Base-by-base conservation (phyloP, 352 stramenopile species). In the Pythium periplocum region DNA sequence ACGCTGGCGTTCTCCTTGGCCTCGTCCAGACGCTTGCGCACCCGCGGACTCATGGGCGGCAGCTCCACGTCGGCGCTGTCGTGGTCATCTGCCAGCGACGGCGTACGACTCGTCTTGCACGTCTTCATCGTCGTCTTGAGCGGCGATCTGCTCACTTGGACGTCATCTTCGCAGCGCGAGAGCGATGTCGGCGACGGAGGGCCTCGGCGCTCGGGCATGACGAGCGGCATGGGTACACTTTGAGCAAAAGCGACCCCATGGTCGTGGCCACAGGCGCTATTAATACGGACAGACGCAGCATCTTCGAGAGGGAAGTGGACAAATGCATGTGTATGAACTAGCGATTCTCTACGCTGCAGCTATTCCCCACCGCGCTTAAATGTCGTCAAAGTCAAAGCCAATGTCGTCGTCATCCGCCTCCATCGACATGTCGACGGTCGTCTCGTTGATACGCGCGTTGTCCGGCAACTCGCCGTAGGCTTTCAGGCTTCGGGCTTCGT, bases 381-480 rank as follows among this genome's bases (percentile, higher is more conserved):
- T 94, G 76, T 94, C 81, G 66, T 96, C 82, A 51, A 96, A 96
- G 55, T 96, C 83, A 61, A 96, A 94, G 59, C 82, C 86, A 69
- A 87, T 90, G 68, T 94, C 83, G 69, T 93, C 86, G 56, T 96
- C 83, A 52, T 96, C 86, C 59, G 63, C 68, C 33, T 87, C 81
- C 68, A 92, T 89, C 42, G 83, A 74, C 71, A 93, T 90, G 62
- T 96, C 86, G 43, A 93, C 82, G 10, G 78, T 78, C 37, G 80
- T 96, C 61, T 96, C 85, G 69, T 96, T 93, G 55, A 96, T 96
- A 45, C 82, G 76, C 50, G 83, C 87, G 59, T 96, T 96, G 68
- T 99, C 96, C n/a, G 97, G 97, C 45, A 99, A 82, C 73, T 99
- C 97, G 67, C 96, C 97, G 78, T 99, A 99, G 39, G 98, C 95